phyloP scores from a whole-genome alignment of 192 early-diverging fungal genomes.

The Lobosporangium transversale region DNA sequence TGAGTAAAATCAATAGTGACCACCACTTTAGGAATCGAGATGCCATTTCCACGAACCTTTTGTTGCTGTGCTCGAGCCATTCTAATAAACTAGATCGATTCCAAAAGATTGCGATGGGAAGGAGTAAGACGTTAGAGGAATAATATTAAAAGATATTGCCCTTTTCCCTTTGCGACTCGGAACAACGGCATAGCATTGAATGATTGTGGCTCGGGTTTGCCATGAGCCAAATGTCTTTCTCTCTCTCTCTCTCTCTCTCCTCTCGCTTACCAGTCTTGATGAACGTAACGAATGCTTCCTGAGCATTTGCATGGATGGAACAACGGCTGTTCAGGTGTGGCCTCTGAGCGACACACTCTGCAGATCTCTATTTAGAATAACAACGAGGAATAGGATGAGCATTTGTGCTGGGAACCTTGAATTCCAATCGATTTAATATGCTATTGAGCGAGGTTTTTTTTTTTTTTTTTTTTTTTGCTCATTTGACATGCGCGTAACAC shows the following conservation, averaged over 20 bases:
- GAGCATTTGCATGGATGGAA: constrained; percentile 97
- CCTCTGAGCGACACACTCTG: constrained; percentile 83
- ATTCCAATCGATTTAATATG: not conserved
- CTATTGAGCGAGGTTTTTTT: not conserved
- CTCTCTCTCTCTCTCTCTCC: too few relatives aligned
- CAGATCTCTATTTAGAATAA: constrained; percentile 66
- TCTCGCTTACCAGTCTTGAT: constrained; percentile 86
- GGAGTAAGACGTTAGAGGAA: too few relatives aligned
- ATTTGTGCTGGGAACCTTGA: not conserved
- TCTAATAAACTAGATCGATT: constrained; percentile 68
- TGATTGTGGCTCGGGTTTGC: too few relatives aligned
- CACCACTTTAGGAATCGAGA: too few relatives aligned
- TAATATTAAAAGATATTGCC: too few relatives aligned
- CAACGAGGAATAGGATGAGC: not conserved
- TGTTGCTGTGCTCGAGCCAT: constrained; percentile 86
- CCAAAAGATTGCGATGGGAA: too few relatives aligned
- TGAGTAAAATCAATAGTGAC: too few relatives aligned
- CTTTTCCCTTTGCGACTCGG: too few relatives aligned
- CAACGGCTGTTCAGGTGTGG: constrained; percentile 82
- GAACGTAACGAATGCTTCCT: constrained; percentile 94
- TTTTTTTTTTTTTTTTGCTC: not conserved
- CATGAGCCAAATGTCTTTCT: too few relatives aligned
- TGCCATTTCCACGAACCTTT: too few relatives aligned
- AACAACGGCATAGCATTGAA: too few relatives aligned
- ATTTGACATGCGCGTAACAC: not conserved